Evolutionary conservation across 2,329 filamentous ascomycete genomes (phyloP).

Genomic region (Ophiostoma novo-ulmi): DNA sequence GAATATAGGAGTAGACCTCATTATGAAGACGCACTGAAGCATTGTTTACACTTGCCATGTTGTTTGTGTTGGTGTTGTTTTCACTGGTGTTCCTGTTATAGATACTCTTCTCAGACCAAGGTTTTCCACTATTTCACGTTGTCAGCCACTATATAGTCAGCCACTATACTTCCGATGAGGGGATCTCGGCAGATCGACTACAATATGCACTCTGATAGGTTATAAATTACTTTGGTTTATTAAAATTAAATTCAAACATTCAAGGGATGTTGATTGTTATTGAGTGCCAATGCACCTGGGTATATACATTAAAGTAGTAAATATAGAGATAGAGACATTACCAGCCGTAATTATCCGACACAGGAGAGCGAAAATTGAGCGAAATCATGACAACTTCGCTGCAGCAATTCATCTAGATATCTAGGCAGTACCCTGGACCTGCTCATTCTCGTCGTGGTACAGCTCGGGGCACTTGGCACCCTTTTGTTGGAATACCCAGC

Average conservation of each 20-base stretch:
- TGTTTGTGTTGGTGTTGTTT: not conserved
- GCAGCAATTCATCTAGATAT: not conserved
- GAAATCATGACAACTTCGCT: not conserved
- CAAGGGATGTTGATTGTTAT: not conserved
- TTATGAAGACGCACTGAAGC: not conserved
- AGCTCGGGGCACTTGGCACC: constrained; percentile 23
- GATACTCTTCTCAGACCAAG: not conserved
- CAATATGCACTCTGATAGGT: not conserved
- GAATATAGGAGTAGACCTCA: not conserved
- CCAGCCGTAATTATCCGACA: not conserved
- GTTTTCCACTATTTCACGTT: not conserved
- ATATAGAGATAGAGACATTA: not conserved
- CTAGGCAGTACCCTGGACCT: not conserved
- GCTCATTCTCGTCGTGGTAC: constrained; percentile 8
- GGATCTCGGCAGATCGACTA: not conserved
- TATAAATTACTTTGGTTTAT: not conserved
- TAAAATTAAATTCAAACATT: not conserved
- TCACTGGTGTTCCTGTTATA: not conserved
- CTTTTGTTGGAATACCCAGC: constrained; percentile 20
- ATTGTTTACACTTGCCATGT: not conserved
- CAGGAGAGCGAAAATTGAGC: not conserved
- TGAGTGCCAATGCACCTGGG: not conserved
- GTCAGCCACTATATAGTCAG: not conserved
- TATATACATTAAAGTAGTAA: not conserved
- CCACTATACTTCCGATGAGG: not conserved